Evolutionary conservation across 2,329 filamentous ascomycete genomes (phyloP), one percentile per base, ranked within the genome.

Genomic region (Aspergillus ochraceus): DNA sequence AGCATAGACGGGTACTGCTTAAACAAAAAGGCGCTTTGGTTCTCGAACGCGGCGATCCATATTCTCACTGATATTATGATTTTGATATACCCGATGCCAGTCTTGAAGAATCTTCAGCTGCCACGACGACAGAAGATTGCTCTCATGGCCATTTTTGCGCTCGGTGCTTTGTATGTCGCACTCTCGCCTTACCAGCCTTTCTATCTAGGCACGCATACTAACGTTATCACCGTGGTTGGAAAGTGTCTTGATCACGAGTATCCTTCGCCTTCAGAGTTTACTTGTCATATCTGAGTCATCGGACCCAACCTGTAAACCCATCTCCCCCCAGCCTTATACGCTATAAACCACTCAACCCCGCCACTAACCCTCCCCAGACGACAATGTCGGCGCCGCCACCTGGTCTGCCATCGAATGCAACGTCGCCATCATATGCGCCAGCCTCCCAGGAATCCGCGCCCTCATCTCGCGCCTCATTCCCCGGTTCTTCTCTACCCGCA

Each of bases 391-490:
- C 19, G 75, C 79, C 36, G 79, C 80, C 62, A 75, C 76, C 52
- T 79, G 77, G 77, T 78, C 76, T 10, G 70, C 76, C 14, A 69
- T 78, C 42, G 77, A 79, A 68, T 72, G 75, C 61, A 78, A 78
- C 49, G 68, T 77, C 54, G 76, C 73, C 20, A 77, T 79, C 32
- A 74, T 79, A 46, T 77, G 75, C 64, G 75, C 74, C 55, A 76
- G 70, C 46, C 73, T 79, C 49, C 76, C 76, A 6, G 72, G 67
- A 42, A 72, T 64, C 3, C 66, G 68, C 30, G 66, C 68, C 14
- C 64, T 72, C 57, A 55, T 73, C 12, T 66, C 70, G 19, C 62
- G 57, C 19, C 50, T 72, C 17, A 57, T 73, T 47, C 70, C 70
- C 1, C 68, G 67, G 29, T 53, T 72, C 54, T 70, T 72, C 66